These are phyloP conservation scores for Moelleriella libera DNA, from an alignment of 2,329 filamentous ascomycete species.

Conservation along the genomic window DNA sequence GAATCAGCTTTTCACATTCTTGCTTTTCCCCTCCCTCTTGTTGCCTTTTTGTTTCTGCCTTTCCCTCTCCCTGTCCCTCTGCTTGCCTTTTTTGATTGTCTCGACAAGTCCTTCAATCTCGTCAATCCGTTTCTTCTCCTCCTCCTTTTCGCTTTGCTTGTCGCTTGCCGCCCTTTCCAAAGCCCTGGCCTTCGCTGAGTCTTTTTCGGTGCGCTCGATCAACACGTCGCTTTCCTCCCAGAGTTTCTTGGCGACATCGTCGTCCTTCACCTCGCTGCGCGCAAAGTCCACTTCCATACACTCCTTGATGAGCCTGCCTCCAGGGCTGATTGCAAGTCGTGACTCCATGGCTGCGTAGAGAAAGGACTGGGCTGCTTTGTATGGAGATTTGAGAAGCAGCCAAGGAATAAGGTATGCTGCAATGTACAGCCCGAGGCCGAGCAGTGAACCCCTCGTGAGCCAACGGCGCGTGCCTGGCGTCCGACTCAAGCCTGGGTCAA, in stretches of 20 bases:
- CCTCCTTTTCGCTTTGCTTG: conserved; percentile 16
- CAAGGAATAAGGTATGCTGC: conserved; percentile 69
- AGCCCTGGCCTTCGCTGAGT: conserved; percentile 45
- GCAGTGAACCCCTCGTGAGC: conserved; percentile 71
- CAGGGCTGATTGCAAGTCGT: conserved; percentile 46
- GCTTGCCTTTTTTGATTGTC: conserved; percentile 28
- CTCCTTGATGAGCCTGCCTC: conserved; percentile 74
- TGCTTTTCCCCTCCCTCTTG: neutral
- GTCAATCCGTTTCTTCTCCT: conserved; percentile 17
- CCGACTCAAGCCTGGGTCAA: conserved; percentile 72
- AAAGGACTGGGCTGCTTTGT: conserved; percentile 76
- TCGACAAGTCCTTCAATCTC: conserved; percentile 24
- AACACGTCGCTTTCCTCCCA: conserved; percentile 84
- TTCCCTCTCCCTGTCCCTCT: conserved; percentile 12
- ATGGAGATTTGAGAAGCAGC: conserved; percentile 73
- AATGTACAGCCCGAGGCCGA: conserved; percentile 66
- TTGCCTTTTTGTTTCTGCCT: neutral
- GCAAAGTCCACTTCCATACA: conserved; percentile 64
- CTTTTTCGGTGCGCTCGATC: conserved; percentile 70
- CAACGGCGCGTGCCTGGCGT: conserved; percentile 82
- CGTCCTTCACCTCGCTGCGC: conserved; percentile 62
- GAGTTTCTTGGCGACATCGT: conserved; percentile 65
- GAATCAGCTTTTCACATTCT: neutral
- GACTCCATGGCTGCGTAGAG: conserved; percentile 77
- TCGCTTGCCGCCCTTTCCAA: conserved; percentile 23